These are phyloP conservation scores for Solioccasus polychromus DNA, from an alignment of 768 basidiomycete genomes.

Conservation along the genomic window DNA sequence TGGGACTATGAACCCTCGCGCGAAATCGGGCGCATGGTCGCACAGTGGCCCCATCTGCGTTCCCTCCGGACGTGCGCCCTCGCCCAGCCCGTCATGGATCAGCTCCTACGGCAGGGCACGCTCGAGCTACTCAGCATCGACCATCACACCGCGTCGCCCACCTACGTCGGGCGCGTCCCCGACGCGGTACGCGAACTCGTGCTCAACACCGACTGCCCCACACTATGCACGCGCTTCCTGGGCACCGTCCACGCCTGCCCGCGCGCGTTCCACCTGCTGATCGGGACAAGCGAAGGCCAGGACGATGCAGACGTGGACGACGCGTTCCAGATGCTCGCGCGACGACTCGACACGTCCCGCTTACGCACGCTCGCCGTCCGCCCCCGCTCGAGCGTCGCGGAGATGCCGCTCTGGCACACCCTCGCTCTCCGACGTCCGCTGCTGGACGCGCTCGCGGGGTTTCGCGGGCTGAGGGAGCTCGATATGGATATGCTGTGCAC, in stretches of 20 bases:
- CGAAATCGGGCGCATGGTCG: slow-evolving; percentile 16
- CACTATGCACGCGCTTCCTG: slow-evolving; percentile 9
- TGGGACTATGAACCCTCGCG: slow-evolving; percentile 8
- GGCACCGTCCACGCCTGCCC: slow-evolving; percentile 12
- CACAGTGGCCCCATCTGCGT: slow-evolving; percentile 11
- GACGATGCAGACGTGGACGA: not conserved
- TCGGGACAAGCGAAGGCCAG: slow-evolving; percentile 7
- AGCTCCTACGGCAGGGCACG: not conserved
- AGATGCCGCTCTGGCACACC: slow-evolving; percentile 1
- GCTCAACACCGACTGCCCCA: slow-evolving; percentile 2
- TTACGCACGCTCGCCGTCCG: slow-evolving; percentile 6
- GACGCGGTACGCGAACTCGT: slow-evolving; percentile 13
- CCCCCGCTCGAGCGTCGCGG: not conserved
- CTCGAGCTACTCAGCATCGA: slow-evolving; percentile 16
- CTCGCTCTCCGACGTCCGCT: slow-evolving; percentile 1
- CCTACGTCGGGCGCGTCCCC: slow-evolving; percentile 12
- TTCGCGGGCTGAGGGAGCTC: slow-evolving; percentile 11
- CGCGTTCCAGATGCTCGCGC: slow-evolving; percentile 9
- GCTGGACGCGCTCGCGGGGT: slow-evolving; percentile 10
- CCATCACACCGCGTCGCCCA: slow-evolving; percentile 4
- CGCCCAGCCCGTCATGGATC: slow-evolving; percentile 12
- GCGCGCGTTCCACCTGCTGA: not conserved
- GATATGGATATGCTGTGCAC: slow-evolving; percentile 18
- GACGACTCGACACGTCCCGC: slow-evolving; percentile 10
- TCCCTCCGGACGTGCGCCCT: slow-evolving; percentile 12